phyloP scores from a whole-genome alignment of 2,329 filamentous ascomycete species.

The Cryphonectria nitschkei region DNA sequence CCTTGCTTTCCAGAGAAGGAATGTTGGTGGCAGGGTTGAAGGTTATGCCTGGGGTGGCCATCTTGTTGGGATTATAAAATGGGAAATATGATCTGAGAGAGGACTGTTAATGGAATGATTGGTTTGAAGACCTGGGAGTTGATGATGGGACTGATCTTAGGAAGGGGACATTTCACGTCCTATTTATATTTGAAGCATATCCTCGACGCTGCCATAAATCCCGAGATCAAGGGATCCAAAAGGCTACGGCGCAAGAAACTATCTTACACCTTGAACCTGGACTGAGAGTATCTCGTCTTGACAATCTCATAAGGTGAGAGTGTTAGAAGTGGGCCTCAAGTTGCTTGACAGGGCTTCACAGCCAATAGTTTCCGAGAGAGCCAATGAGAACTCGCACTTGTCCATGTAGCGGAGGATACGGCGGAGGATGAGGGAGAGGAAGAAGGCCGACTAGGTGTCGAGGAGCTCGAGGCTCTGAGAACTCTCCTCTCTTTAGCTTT shows the following conservation, averaged over 20 bases:
- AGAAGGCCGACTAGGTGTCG: neutral
- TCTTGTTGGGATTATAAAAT: neutral
- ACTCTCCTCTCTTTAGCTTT: neutral
- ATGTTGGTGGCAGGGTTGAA: slow-evolving; percentile 40
- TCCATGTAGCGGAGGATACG: neutral
- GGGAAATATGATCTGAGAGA: neutral
- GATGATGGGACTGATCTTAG: neutral
- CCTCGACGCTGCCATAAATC: neutral
- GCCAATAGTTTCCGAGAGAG: slow-evolving; percentile 3
- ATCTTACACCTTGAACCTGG: neutral
- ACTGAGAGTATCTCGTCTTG: neutral
- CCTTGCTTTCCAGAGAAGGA: slow-evolving; percentile 44
- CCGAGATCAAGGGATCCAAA: neutral
- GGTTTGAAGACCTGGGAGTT: neutral
- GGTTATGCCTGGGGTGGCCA: neutral
- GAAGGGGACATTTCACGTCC: neutral
- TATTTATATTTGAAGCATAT: neutral
- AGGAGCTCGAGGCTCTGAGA: neutral
- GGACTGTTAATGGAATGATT: neutral
- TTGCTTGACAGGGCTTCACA: neutral
- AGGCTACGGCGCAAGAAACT: neutral
- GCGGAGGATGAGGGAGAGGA: neutral
- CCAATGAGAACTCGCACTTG: neutral
- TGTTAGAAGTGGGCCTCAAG: neutral
- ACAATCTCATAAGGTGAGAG: neutral